Evolutionary conservation across 1,139 yeast genomes (phyloP), one percentile per base, ranked within the genome.

Genomic region (Zygosaccharomyces sapae): DNA sequence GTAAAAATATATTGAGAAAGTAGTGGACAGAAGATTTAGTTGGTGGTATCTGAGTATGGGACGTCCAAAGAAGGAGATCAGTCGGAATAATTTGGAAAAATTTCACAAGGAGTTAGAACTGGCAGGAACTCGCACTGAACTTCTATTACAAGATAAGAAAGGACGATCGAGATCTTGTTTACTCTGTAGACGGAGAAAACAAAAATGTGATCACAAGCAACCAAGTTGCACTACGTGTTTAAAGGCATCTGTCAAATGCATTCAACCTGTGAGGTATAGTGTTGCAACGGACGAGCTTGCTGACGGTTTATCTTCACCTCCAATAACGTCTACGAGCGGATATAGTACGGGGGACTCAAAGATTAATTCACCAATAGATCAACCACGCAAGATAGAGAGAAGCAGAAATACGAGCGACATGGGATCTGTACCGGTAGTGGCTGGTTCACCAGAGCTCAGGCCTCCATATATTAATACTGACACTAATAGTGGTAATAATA

Each of bases 171-270:
- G 78, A 9, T 73, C 79, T 1, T 77, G 81, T 56, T 60, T 72
- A 35, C 58, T 76, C 16, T 77, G 81, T 49, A 79, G 76, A 52
- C 73, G 74, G 55, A 61, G 81, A 39, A 77, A 77, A 55, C 80
- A 76, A 55, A 73, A 76, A 55, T 80, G 85, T 62, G 84, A 80
- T 55, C 84, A 79, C 50, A 68, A 80, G 46, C 60, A 75, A 6
- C 85, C 85, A 2, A 70, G 78, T 38, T 80, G 85, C 56, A 76
- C 84, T 6, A 79, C 80, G 36, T 80, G 85, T 63, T 62, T 79
- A 44, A 77, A 77, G 55, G 81, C 84, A 0, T 77, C 75, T 22
- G 77, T 74, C 3, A 67, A 71, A 50, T 80, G 85, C 60, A 68
- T 79, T 3, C 82, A 80, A 56, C 85, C 85, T 0, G 77, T 77